Percentiles rank a stretch among this genome's conserved stretches.
phyloP scores from a whole-genome alignment of 2,329 filamentous ascomycete genomes.

The Colletotrichum endophyticum region DNA sequence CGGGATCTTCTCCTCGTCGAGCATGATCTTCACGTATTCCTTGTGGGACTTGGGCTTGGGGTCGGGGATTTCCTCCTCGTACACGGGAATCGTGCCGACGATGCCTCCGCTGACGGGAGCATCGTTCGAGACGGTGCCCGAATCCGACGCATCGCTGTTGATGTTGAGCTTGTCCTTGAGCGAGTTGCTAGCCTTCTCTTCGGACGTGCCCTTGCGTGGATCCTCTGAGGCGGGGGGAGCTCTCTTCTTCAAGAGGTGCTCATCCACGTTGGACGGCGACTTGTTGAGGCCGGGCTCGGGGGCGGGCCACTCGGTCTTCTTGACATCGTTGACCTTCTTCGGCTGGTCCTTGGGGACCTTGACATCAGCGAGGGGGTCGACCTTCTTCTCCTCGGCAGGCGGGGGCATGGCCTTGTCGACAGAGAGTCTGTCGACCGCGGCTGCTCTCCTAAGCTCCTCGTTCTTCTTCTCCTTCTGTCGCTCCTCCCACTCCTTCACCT shows the following conservation, averaged over 20 bases:
- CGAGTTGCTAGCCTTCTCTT: slow-evolving; percentile 22
- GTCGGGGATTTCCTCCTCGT: slow-evolving; percentile 29
- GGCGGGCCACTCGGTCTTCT: slow-evolving; percentile 19
- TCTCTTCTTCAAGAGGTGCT: slow-evolving; percentile 16
- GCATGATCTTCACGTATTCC: slow-evolving; percentile 54
- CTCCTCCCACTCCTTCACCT: slow-evolving; percentile 50
- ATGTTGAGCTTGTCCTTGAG: slow-evolving; percentile 28
- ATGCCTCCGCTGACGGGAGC: slow-evolving; percentile 24
- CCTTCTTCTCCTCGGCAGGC: background rate
- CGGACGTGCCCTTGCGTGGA: slow-evolving; percentile 2
- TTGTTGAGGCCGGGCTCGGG: slow-evolving; percentile 14
- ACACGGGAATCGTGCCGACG: slow-evolving; percentile 30
- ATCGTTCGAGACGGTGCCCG: slow-evolving; percentile 14
- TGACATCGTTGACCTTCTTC: background rate
- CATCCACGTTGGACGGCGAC: slow-evolving; percentile 13
- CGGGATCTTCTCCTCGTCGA: slow-evolving; percentile 50
- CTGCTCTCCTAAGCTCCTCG: slow-evolving; percentile 24
- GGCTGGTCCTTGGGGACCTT: slow-evolving; percentile 15
- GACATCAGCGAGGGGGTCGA: background rate
- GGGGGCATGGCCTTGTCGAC: background rate
- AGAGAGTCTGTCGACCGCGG: background rate
- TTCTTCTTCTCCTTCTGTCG: slow-evolving; percentile 39
- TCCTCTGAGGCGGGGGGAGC: slow-evolving; percentile 19
- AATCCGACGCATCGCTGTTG: slow-evolving; percentile 14
- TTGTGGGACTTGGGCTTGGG: slow-evolving; percentile 55